Conservation (phyloP, 352 stramenopile genomes). For the Phytopythium mirpurense region DNA sequence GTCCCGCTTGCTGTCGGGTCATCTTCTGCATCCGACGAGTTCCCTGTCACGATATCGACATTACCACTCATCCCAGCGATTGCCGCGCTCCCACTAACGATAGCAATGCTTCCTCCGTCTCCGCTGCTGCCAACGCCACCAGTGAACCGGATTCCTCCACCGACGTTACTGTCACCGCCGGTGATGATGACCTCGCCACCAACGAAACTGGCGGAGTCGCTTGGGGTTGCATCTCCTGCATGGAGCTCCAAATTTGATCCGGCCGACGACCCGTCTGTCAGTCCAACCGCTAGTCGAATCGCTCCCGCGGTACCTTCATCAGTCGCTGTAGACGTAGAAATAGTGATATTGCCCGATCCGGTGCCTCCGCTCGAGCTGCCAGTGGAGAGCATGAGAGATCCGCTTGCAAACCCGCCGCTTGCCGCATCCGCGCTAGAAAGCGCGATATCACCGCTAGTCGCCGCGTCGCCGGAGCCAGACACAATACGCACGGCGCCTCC, state of each 20-base stretch:
- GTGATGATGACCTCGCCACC: neutral
- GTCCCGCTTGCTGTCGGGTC: neutral
- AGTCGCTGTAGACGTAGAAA: neutral
- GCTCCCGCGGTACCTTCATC: neutral
- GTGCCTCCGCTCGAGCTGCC: neutral
- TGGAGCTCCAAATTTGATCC: neutral
- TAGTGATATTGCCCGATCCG: constrained; percentile 1
- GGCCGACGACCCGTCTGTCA: neutral
- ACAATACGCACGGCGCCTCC: neutral
- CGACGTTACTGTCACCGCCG: neutral
- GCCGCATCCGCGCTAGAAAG: neutral
- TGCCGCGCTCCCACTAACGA: neutral
- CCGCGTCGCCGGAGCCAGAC: neutral
- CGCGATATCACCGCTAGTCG: neutral
- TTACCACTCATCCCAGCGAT: neutral
- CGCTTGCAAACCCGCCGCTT: neutral
- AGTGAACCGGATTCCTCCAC: constrained; percentile 1
- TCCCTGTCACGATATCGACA: neutral
- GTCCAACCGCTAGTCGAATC: neutral
- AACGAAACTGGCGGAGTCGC: neutral
- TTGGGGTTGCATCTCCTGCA: neutral
- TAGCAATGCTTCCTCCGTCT: neutral
- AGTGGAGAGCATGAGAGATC: neutral
- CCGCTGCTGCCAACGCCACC: constrained; percentile 1
- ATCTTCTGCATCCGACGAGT: constrained; percentile 2